Percentiles rank a stretch among this genome's conserved stretches.
Conservation (phyloP, 768 basidiomycete species). For the Grammothele lineata region DNA sequence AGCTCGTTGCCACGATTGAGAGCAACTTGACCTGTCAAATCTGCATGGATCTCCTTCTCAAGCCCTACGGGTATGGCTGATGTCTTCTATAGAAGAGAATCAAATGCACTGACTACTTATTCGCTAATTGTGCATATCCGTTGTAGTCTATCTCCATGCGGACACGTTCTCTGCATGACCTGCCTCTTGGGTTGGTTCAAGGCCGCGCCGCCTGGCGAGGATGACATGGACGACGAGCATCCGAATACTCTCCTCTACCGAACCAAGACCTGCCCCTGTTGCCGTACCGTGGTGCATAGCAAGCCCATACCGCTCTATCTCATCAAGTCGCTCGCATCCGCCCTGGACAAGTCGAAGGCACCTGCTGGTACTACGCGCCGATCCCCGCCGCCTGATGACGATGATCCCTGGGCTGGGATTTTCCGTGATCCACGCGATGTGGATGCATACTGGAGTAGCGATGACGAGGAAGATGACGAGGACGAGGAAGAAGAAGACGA, state of each 20-base stretch:
- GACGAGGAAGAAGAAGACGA: conserved; percentile 28
- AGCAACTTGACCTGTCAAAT: conserved; percentile 67
- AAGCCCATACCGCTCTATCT: conserved; percentile 69
- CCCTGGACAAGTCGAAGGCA: conserved; percentile 43
- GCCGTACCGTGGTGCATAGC: conserved; percentile 50
- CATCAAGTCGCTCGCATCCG: conserved; percentile 53
- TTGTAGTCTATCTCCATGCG: conserved; percentile 65
- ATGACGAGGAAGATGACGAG: conserved; percentile 22
- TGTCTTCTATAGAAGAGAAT: too few species aligned
- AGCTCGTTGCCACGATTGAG: conserved; percentile 55
- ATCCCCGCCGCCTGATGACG: conserved; percentile 34
- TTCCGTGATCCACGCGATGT: conserved; percentile 39
- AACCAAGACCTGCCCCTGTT: conserved; percentile 70
- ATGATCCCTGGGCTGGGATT: conserved; percentile 70
- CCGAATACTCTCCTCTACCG: conserved; percentile 49
- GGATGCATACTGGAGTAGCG: conserved; percentile 27
- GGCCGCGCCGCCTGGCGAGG: conserved; percentile 49
- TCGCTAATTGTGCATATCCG: too few species aligned
- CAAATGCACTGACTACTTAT: too few species aligned
- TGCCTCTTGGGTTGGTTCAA: conserved; percentile 81
- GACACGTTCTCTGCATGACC: conserved; percentile 67
- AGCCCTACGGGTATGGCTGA: conserved; percentile 64
- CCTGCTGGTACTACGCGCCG: conserved; percentile 17
- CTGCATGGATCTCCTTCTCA: conserved; percentile 64
- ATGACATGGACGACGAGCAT: conserved; percentile 41